Percentiles rank a stretch among this genome's conserved stretches.
phyloP scores from a whole-genome alignment of 129 eudicot genomes.

The Cynara cardunculus region DNA sequence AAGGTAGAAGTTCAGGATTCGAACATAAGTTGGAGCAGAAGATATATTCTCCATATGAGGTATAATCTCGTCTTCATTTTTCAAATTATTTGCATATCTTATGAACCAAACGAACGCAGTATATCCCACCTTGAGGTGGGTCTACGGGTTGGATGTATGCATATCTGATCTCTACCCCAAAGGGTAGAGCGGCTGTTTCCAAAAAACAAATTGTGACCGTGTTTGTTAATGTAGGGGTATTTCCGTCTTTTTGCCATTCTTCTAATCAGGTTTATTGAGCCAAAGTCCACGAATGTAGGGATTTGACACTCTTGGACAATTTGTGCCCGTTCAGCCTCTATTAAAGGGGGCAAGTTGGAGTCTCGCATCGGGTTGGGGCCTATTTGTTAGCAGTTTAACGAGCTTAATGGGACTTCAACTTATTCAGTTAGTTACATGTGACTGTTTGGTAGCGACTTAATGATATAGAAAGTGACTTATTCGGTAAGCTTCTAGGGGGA shows the following conservation, averaged over 20 bases:
- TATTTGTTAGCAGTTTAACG: too few species aligned
- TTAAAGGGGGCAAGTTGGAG: neutral
- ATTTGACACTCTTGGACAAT: too few species aligned
- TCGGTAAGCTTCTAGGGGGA: too few species aligned
- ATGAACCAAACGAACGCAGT: neutral
- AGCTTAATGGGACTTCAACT: too few species aligned
- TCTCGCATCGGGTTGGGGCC: neutral
- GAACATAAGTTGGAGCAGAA: constrained; percentile 36
- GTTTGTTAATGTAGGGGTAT: neutral
- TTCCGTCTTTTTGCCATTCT: neutral
- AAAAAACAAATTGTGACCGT: neutral
- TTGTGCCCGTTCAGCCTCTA: neutral
- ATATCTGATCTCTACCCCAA: neutral
- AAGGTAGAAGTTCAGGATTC: constrained; percentile 16
- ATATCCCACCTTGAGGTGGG: neutral
- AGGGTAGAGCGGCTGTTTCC: neutral
- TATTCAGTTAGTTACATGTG: too few species aligned
- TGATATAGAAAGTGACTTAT: too few species aligned
- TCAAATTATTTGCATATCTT: neutral
- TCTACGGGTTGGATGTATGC: neutral
- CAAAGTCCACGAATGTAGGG: too few species aligned
- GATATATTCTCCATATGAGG: constrained; percentile 46
- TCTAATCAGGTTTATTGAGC: neutral
- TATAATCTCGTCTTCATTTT: constrained; percentile 17
- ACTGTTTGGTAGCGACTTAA: too few species aligned